Evolutionary conservation across 805 yeast species (phyloP), one percentile per base, ranked within the genome.

Genomic region (Blastobotrys terrestris): DNA sequence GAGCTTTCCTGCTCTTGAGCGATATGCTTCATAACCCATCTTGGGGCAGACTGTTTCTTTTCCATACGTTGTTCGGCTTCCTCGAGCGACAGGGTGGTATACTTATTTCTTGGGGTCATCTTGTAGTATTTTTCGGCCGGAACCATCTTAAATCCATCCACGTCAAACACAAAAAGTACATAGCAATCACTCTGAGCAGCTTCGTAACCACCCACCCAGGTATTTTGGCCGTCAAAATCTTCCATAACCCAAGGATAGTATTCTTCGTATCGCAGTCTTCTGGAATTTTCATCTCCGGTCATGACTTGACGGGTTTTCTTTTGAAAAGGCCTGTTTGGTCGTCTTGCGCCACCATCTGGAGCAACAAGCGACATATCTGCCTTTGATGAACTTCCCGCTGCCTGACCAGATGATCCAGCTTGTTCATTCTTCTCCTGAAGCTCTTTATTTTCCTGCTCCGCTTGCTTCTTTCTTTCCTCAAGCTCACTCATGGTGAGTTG

Each of bases 201-300:
- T 72, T 94, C 99, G 70, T 88, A 94, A 60, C 84, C 86, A 39
- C 98, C 97, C 16, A 91, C 97, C 86, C 88, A 94, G 0, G 95
- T 92, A 65, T 94, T 92, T 55, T 80, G 78, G 46, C 96, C 96
- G 63, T 90, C 97, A 67, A 87, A 92, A 70, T 94, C 99, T 71
- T 94, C 99, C 76, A 94, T 73, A 15, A 94, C 96, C 99, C 99
- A 94, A 0, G 99, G 99, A 63, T 87, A 92, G 67, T 85, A 88
- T 70, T 94, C 99, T 71, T 94, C 99, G 66, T 92, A 94, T 65
- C 98, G 77, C 57, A 94, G 73, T 64, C 82, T 85, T 57, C 92
- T 78, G 55, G 88, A 91, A 6, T 80, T 80, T 61, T 91, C 98
- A 63, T 89, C 89, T 66, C 88, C 81, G 22, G 84, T 79, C 60